Evolutionary conservation across 2,329 filamentous ascomycete genomes (phyloP).

Genomic region (Fusarium sororula): DNA sequence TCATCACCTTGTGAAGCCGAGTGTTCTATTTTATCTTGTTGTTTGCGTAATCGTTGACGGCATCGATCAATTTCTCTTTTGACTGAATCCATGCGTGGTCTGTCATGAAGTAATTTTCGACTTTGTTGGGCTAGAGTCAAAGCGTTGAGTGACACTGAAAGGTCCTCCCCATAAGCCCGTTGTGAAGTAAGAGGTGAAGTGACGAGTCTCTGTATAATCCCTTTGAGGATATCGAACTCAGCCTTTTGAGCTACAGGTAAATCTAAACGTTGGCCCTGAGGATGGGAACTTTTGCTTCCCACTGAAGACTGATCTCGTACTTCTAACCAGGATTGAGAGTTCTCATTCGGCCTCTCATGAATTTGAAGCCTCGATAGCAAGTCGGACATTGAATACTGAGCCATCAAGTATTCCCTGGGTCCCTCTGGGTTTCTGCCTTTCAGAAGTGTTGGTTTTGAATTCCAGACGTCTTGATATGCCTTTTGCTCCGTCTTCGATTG

Average conservation of each 20-base stretch:
- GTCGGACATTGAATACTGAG: not conserved
- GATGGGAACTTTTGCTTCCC: not conserved
- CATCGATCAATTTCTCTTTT: not conserved
- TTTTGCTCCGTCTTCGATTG: not conserved
- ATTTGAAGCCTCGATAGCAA: not conserved
- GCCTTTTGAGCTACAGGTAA: not conserved
- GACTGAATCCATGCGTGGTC: accelerated
- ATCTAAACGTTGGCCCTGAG: not conserved
- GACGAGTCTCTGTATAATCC: conserved; percentile 5
- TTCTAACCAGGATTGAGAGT: not conserved
- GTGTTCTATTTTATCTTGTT: not conserved
- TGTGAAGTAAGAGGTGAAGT: not conserved
- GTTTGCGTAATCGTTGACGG: not conserved
- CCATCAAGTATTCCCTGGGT: accelerated
- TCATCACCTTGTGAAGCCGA: not conserved
- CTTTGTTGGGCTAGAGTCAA: not conserved
- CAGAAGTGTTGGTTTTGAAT: not conserved
- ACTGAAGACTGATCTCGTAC: not conserved
- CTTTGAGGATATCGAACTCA: not conserved
- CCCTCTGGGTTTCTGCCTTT: accelerated
- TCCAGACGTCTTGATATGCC: not conserved
- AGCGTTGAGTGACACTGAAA: conserved; percentile 4
- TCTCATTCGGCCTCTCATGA: too few relatives aligned
- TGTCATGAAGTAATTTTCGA: not conserved
- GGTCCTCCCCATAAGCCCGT: conserved; percentile 32